Percentiles rank a stretch among this genome's conserved stretches.
Conservation (phyloP, 2,329 filamentous ascomycete species). For the Pseudogymnoascus sp. region DNA sequence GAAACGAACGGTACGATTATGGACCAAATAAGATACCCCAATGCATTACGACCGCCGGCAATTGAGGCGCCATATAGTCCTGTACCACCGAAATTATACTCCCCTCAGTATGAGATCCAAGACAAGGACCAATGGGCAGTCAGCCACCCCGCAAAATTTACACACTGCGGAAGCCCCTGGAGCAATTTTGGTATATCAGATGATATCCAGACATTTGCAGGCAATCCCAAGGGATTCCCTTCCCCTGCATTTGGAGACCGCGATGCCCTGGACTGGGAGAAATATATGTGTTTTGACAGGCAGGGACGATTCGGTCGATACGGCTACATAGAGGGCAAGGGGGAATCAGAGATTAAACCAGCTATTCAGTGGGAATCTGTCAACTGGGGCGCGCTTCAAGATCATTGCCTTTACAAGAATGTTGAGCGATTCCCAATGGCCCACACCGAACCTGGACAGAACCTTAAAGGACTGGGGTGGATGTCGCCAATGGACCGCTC, state of each 20-base stretch:
- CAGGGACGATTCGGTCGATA: constrained; percentile 62
- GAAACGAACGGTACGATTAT: constrained; percentile 30
- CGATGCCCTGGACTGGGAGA: constrained; percentile 50
- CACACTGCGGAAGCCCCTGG: constrained; percentile 55
- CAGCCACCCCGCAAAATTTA: constrained; percentile 47
- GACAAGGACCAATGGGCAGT: constrained; percentile 53
- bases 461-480: constrained; percentile 15
- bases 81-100: constrained; percentile 48
- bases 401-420: constrained; percentile 57
- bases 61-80: constrained; percentile 33
- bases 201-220: constrained; percentile 58
- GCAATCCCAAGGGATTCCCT: constrained; percentile 49
- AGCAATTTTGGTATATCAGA: constrained; percentile 35
- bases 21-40: constrained; percentile 26
- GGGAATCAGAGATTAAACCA: background rate
- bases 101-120: constrained; percentile 61
- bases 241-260: constrained; percentile 55
- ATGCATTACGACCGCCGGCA: constrained; percentile 28
- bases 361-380: constrained; percentile 55
- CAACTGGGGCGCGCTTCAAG: constrained; percentile 63
- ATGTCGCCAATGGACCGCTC: constrained; percentile 24
- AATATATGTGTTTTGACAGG: constrained; percentile 57
- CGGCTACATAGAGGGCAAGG: constrained; percentile 39
- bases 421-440: constrained; percentile 45
- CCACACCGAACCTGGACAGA: background rate